A percentile compares a stretch with the other conserved stretches of the same genome.
Evolutionary conservation across 257 asterid genomes (phyloP).

Genomic region (Nicotiana knightiana): DNA sequence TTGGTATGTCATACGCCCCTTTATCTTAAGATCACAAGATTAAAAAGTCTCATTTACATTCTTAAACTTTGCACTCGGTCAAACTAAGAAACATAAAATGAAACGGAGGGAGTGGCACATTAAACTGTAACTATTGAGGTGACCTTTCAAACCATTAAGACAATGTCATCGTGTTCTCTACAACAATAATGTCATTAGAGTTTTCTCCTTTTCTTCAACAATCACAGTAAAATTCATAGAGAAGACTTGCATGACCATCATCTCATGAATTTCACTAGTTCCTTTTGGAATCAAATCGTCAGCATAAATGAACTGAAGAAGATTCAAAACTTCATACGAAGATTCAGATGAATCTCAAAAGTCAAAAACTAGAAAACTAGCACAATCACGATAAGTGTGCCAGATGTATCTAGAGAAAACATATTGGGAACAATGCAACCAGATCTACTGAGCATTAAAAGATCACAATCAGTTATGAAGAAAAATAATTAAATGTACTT

Average conservation of each 20-base stretch:
- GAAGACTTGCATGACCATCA: too few relatives aligned
- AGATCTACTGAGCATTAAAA: not conserved
- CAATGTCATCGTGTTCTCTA: not conserved
- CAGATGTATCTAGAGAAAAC: not conserved
- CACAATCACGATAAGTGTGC: not conserved
- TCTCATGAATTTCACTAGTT: too few relatives aligned
- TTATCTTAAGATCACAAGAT: too few relatives aligned
- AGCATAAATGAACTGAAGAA: not conserved
- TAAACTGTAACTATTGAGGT: not conserved
- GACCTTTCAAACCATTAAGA: not conserved
- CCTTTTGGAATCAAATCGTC: not conserved
- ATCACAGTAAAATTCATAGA: too few relatives aligned
- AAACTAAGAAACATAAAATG: too few relatives aligned
- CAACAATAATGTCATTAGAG: not conserved
- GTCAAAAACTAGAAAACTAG: not conserved
- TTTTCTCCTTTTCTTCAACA: too few relatives aligned
- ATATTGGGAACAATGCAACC: not conserved
- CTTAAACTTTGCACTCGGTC: too few relatives aligned
- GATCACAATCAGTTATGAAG: not conserved
- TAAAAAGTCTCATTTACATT: too few relatives aligned
- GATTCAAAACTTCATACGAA: not conserved
- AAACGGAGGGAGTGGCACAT: too few relatives aligned
- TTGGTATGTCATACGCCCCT: too few relatives aligned
- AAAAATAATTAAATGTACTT: not conserved
- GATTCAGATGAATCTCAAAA: not conserved